Conservation (phyloP, 441 rosid genomes). For the Euphorbia celastroides region DNA sequence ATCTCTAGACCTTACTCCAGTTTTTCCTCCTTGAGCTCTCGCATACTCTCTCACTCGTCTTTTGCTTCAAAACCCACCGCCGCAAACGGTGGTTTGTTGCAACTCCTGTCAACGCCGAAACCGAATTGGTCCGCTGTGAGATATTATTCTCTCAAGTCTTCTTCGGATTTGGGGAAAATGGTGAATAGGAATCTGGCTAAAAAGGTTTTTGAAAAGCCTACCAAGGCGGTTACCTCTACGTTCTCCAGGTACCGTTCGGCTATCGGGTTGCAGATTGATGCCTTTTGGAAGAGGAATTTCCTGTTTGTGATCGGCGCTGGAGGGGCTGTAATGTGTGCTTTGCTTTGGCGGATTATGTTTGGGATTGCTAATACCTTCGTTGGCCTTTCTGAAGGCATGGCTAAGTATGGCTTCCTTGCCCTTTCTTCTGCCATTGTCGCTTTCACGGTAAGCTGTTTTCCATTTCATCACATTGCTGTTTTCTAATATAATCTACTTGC, state of each 20-base stretch:
- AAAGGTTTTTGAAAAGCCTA: slow-evolving; percentile 52
- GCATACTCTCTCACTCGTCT: background rate
- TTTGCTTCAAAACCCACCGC: slow-evolving; percentile 29
- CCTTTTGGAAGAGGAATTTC: slow-evolving; percentile 60
- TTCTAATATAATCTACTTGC: slow-evolving; percentile 1
- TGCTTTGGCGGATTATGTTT: slow-evolving; percentile 86
- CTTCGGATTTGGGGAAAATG: slow-evolving; percentile 26
- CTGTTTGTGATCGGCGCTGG: slow-evolving; percentile 59
- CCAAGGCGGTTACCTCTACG: slow-evolving; percentile 38
- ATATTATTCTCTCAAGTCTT: slow-evolving; percentile 36
- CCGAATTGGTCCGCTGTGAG: slow-evolving; percentile 33
- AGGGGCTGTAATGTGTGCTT: slow-evolving; percentile 52
- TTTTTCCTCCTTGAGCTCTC: slow-evolving; percentile 20
- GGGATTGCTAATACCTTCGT: slow-evolving; percentile 76
- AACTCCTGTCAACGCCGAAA: slow-evolving; percentile 22
- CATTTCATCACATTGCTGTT: background rate
- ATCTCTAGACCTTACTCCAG: slow-evolving; percentile 14
- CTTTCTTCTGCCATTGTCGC: slow-evolving; percentile 85
- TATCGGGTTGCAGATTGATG: slow-evolving; percentile 67
- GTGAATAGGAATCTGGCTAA: slow-evolving; percentile 37
- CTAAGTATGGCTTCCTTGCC: slow-evolving; percentile 86
- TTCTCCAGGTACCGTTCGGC: slow-evolving; percentile 60
- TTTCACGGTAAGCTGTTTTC: slow-evolving; percentile 52
- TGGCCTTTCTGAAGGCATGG: slow-evolving; percentile 85
- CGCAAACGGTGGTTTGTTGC: slow-evolving; percentile 29